Conservation (phyloP, 257 asterid genomes). For the Gentiana dahurica region DNA sequence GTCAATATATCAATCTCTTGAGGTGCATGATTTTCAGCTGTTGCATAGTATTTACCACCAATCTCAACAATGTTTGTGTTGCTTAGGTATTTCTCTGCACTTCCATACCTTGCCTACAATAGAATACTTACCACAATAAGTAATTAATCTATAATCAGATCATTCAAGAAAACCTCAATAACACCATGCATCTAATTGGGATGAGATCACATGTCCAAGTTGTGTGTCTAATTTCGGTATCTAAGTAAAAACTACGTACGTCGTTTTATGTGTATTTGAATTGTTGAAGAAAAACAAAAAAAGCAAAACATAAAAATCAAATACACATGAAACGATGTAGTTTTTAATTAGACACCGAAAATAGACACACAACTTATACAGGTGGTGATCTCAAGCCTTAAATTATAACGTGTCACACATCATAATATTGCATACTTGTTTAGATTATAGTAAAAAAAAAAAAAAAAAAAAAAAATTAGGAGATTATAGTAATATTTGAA, state of each 20-base stretch:
- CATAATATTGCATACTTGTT: too few relatives aligned
- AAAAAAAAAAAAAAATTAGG: too few relatives aligned
- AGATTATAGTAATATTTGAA: too few relatives aligned
- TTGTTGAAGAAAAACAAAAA: not conserved
- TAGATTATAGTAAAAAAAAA: too few relatives aligned
- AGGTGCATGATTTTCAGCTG: constrained; percentile 45
- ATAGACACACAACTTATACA: too few relatives aligned
- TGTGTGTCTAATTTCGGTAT: too few relatives aligned
- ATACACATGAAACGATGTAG: too few relatives aligned
- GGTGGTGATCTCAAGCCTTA: too few relatives aligned
- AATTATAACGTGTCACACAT: too few relatives aligned
- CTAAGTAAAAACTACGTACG: too few relatives aligned
- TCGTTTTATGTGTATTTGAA: not conserved
- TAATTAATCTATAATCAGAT: not conserved
- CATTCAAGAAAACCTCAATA: not conserved
- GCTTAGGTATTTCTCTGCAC: constrained; percentile 33
- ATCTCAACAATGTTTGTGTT: constrained; percentile 56
- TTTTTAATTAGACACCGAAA: too few relatives aligned
- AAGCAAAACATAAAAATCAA: too few relatives aligned
- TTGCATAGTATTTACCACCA: constrained; percentile 35
- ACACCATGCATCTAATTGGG: not conserved
- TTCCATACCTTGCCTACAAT: constrained; percentile 46
- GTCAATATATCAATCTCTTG: constrained; percentile 41
- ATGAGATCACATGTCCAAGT: not conserved
- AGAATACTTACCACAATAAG: not conserved